A percentile compares a stretch with the other conserved stretches of the same genome.
Evolutionary conservation across 2,329 filamentous ascomycete genomes (phyloP).

Genomic region (Colletotrichum theobromicola): DNA sequence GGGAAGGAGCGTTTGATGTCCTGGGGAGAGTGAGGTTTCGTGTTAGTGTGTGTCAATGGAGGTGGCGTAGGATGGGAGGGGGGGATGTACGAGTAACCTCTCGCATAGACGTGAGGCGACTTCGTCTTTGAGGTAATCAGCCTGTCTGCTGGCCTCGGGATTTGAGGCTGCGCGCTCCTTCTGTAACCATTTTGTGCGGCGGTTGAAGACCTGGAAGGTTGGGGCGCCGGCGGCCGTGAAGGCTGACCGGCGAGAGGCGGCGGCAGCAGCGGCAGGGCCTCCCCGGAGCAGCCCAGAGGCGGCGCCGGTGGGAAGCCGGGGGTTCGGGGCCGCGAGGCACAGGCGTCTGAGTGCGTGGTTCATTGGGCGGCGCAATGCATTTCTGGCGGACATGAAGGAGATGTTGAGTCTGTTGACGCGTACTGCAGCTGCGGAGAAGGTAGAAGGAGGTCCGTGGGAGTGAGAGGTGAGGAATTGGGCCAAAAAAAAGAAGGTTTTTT

Average conservation of each 20-base stretch:
- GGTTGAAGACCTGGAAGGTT: slow-evolving; percentile 90
- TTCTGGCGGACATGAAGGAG: slow-evolving; percentile 12
- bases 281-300: neutral
- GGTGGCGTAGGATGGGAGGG: neutral
- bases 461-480: neutral
- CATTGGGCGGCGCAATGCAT: slow-evolving; percentile 20
- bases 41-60: neutral
- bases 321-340: neutral
- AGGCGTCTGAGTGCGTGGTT: slow-evolving; percentile 16
- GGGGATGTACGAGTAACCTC: slow-evolving; percentile 70
- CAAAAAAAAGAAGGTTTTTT: neutral
- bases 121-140: slow-evolving; percentile 94
- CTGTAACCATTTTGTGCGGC: slow-evolving; percentile 85
- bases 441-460: neutral
- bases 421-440: neutral
- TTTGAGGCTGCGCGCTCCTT: slow-evolving; percentile 83
- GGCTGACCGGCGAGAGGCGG: slow-evolving; percentile 58
- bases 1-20: slow-evolving; percentile 92
- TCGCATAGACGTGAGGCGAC: slow-evolving; percentile 86
- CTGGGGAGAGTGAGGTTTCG: slow-evolving; percentile 45
- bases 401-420: neutral
- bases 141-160: slow-evolving; percentile 73
- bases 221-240: slow-evolving; percentile 79
- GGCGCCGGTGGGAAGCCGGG: neutral
- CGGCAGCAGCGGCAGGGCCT: neutral